Evolutionary conservation across 106 monocot genomes (phyloP), one percentile per base, ranked within the genome.

Genomic region (Platanthera guangdongensis): DNA sequence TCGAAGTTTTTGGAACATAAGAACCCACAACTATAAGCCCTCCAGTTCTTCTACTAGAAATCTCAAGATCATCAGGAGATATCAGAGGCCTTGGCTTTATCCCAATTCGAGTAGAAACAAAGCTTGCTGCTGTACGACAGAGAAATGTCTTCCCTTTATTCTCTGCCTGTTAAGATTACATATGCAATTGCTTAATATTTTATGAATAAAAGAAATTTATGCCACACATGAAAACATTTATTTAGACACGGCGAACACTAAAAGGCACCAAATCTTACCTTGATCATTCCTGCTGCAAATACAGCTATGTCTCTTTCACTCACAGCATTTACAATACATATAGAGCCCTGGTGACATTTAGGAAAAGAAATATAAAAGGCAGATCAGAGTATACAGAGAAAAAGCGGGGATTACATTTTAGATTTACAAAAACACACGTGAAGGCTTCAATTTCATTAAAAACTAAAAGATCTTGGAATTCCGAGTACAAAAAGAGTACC

Each of bases 1-100:
- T 97, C 51, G 96, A 91, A 22, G 93, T 93, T 81, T 97, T 97
- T 63, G 96, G 96, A 75, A 97, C 96, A 81, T 97, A 93, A 19
- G 96, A 97, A 68, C 96, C 96, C 52, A 97, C 96, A 83, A 97
- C 83, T 72, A 97, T 89, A 65, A 97, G 96, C 65, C 93, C 96
- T 68, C 96, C 96, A 85, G 19, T 75, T 78, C 52, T 82, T 75
- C 67, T 62, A 72, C 65, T 82, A 49, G 60, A 76, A 72, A 84
- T 83, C 47, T 86, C 84, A 46, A 91, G 76, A 74, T 89, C 87
- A 72, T 76, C 75, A 51, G 96, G 89, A 70, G 63, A 59, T 49
- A 97, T 82, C 45, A 89, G 89, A 74, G 87, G 72, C 80, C 86
- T 93, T 48, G 83, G 80, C 79, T 77, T 87, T 74, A 93, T 93